Evolutionary conservation across 1,139 yeast species (phyloP), one percentile per base, ranked within the genome.

Genomic region (Zhuliangozyma blackwelliae): DNA sequence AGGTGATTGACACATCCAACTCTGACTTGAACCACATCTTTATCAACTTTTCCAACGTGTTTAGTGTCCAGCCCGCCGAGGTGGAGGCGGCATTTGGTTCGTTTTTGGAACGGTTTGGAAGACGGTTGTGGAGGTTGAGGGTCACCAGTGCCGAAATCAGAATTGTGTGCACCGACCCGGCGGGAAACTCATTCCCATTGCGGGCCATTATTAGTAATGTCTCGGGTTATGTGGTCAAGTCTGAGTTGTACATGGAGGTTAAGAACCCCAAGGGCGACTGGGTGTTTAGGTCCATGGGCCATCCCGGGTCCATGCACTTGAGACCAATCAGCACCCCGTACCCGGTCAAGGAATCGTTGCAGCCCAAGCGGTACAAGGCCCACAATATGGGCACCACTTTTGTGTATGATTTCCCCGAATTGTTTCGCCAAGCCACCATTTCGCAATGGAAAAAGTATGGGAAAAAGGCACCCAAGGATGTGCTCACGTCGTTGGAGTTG

Each of bases 41-140:
- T 68, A 90, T 92, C 62, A 90, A 92, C 68, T 92, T 92, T 63
- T 84, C 96, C 34, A 95, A 96, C 44, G 92, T 87, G 27, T 92
- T 94, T 72, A 89, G 89, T 50, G 85, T 92, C 41, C 79, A 86
- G 40, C 97, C 97, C 34, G 88, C 84, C 53, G 97, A 92, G 65
- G 97, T 92, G 46, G 97, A 90, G 65, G 90, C 92, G 44, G 97
- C 98, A 8, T 89, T 92, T 63, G 97, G 96, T 45, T 94, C 96
- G 19, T 92, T 92, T 79, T 75, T 94, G 67, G 97, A 92, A 65
- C 82, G 98, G 65, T 92, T 92, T 50, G 98, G 98, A 46, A 80
- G 97, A 69, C 79, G 97, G 62, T 75, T 92, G 55, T 87, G 97
- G 95, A 81, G 97, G 68, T 75, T 94, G 54, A 82, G 98, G 57